Evolutionary conservation across 495 filamentous ascomycete species (phyloP).

Genomic region (Staphylotrichum tortipilum): DNA sequence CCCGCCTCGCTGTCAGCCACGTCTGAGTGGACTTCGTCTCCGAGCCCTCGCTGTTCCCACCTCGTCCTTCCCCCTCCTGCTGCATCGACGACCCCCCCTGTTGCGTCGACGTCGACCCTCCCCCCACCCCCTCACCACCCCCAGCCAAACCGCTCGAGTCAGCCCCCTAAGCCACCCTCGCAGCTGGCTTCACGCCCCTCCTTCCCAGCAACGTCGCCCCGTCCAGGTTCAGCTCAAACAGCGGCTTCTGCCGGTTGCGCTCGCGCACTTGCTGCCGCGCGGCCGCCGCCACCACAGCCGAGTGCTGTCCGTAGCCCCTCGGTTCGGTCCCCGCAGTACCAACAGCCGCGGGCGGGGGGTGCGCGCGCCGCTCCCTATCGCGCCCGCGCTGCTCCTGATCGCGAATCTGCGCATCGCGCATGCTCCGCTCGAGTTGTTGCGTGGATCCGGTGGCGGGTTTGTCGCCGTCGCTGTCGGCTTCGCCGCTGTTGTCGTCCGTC

Average conservation of each 20-base stretch:
- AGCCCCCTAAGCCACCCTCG: slow-evolving; percentile 30
- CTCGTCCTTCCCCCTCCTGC: too few species aligned
- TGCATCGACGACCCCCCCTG: too few species aligned
- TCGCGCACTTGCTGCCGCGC: slow-evolving; percentile 64
- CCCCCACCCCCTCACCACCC: too few species aligned
- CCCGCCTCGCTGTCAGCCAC: too few species aligned
- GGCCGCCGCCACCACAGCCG: slow-evolving; percentile 64
- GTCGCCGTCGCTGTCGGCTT: slow-evolving; percentile 64
- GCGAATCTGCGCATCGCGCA: slow-evolving; percentile 71
- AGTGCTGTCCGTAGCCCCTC: slow-evolving; percentile 76
- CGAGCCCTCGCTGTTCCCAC: neutral
- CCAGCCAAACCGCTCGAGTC: too few species aligned
- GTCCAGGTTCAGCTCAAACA: slow-evolving; percentile 86
- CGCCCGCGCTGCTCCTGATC: slow-evolving; percentile 44
- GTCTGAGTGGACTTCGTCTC: too few species aligned
- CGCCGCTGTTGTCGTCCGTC: slow-evolving; percentile 38
- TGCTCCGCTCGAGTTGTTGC: slow-evolving; percentile 71
- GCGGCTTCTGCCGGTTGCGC: slow-evolving; percentile 51
- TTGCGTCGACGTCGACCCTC: too few species aligned
- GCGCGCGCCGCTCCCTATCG: slow-evolving; percentile 32
- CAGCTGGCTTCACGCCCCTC: slow-evolving; percentile 48
- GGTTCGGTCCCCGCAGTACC: too few species aligned
- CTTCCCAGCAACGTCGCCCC: slow-evolving; percentile 81
- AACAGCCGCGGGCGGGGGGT: slow-evolving; percentile 20
- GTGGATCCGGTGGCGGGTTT: slow-evolving; percentile 50